Evolutionary conservation across 345 rosid species (phyloP).

Genomic region (Ceriops decandra): DNA sequence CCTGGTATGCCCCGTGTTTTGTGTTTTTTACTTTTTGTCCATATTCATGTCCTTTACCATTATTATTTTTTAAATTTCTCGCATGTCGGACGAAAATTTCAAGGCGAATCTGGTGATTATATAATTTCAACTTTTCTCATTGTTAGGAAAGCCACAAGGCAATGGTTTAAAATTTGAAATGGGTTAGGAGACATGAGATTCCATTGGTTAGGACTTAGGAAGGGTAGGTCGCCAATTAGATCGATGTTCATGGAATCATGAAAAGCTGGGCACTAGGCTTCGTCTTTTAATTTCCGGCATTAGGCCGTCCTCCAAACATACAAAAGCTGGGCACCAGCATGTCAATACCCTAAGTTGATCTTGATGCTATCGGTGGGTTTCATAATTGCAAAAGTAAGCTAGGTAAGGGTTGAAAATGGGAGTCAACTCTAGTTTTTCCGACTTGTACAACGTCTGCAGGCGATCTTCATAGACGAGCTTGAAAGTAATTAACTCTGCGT

Average conservation of each 20-base stretch:
- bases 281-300: neutral
- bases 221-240: neutral
- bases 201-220: neutral
- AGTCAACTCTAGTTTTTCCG: neutral
- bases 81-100: no score
- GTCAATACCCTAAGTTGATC: no score
- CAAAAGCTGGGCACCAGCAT: no score
- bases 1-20: constrained; percentile 9
- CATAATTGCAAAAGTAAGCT: no score
- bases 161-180: neutral
- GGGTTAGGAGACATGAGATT: neutral
- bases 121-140: neutral
- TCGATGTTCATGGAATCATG: neutral
- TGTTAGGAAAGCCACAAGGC: neutral
- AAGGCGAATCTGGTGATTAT: neutral
- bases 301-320: neutral
- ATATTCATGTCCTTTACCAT: neutral
- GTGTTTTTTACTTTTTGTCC: neutral
- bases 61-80: neutral
- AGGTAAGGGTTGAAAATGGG: no score
- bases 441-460: neutral
- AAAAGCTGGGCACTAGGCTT: neutral
- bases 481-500: no score
- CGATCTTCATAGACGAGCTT: neutral
- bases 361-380: no score